Evolutionary conservation across 768 basidiomycete genomes (phyloP).

Genomic region (Pulveroboletus sp.): DNA sequence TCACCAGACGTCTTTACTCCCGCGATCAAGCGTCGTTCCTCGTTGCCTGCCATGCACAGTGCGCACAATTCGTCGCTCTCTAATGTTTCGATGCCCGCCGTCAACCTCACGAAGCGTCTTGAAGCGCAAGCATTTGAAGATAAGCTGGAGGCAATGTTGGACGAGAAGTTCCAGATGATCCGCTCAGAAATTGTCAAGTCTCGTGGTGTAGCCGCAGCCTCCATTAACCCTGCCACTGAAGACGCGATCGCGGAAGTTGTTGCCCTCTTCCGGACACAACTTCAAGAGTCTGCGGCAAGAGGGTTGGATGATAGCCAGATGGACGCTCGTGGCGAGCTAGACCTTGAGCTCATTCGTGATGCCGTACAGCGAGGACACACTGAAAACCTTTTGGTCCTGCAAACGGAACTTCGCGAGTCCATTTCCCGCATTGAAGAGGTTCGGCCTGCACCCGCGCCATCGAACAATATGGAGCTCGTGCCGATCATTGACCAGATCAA

Average conservation of each 20-base stretch:
- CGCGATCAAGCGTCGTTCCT: conserved; percentile 51
- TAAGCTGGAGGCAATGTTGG: conserved; percentile 59
- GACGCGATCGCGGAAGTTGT: conserved; percentile 65
- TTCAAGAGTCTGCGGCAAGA: conserved; percentile 59
- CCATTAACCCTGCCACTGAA: conserved; percentile 49
- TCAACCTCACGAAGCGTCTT: conserved; percentile 54
- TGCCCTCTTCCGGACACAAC: conserved; percentile 62
- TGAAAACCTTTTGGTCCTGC: conserved; percentile 55
- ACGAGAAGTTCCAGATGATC: conserved; percentile 63
- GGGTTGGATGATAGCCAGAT: conserved; percentile 59
- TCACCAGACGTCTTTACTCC: conserved; percentile 43
- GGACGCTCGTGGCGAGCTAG: conserved; percentile 75
- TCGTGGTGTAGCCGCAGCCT: conserved; percentile 23
- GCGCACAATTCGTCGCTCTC: conserved; percentile 44
- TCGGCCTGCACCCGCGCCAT: conserved; percentile 9
- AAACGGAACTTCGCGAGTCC: conserved; percentile 56
- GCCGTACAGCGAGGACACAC: conserved; percentile 66
- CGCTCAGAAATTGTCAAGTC: conserved; percentile 37
- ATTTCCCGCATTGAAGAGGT: conserved; percentile 41
- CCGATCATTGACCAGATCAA: conserved; percentile 58
- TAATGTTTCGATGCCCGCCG: conserved; percentile 41
- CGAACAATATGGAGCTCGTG: conserved; percentile 32
- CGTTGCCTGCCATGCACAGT: conserved; percentile 53
- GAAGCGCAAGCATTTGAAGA: conserved; percentile 62
- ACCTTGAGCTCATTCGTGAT: conserved; percentile 73